Conservation (phyloP, 78 protist species). For the Dictyostelium brefeldianum region DNA sequence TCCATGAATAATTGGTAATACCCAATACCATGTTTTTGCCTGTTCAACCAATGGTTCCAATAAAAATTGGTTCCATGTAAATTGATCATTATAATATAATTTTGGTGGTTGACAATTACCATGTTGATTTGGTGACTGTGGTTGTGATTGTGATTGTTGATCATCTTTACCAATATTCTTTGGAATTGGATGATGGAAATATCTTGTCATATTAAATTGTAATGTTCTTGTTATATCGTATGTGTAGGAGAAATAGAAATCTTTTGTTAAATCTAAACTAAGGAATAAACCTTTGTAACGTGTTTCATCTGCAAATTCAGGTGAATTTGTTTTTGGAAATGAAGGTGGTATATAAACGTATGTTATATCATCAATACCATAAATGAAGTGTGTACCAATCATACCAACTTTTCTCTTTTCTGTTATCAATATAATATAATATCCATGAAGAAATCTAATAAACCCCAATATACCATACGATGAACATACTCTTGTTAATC, state of each 20-base stretch:
- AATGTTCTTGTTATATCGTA: constrained; percentile 94
- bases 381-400: constrained; percentile 91
- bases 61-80: constrained; percentile 94
- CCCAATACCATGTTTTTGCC: constrained; percentile 80
- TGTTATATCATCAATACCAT: constrained; percentile 84
- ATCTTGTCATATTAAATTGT: constrained; percentile 85
- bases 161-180: background rate
- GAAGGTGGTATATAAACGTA: constrained; percentile 69
- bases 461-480: constrained; percentile 89
- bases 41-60: constrained; percentile 30
- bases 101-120: background rate
- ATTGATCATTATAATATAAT: constrained; percentile 74
- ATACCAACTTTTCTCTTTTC: constrained; percentile 85
- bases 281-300: constrained; percentile 82
- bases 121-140: background rate
- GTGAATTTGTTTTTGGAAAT: constrained; percentile 32
- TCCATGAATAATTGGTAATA: constrained; percentile 93
- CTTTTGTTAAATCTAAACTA: constrained; percentile 86
- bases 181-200: constrained; percentile 61
- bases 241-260: constrained; percentile 94
- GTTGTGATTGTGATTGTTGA: background rate
- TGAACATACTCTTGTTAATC: constrained; percentile 51
- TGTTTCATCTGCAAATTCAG: constrained; percentile 74
- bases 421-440: constrained; percentile 93
- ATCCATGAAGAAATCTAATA: constrained; percentile 92